A percentile compares a stretch with the other conserved stretches of the same genome.
Evolutionary conservation across 73 alveolate genomes (phyloP).

Genomic region (Stentor coeruleus): DNA sequence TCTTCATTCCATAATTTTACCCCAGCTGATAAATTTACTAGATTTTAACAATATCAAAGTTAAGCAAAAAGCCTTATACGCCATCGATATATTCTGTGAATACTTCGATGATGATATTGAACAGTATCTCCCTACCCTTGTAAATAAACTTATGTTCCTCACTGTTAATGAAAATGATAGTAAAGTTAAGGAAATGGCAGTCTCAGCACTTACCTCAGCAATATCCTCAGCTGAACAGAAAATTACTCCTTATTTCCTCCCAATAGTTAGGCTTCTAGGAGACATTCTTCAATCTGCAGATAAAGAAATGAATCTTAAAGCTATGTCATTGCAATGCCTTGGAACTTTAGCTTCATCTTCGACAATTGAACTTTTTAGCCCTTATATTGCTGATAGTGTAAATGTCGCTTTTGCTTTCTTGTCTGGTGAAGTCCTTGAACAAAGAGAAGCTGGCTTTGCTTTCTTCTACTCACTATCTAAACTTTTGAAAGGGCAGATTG

Average conservation of each 20-base stretch:
- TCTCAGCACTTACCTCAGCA: slow-evolving; percentile 18
- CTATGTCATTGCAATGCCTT: neutral
- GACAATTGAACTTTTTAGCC: neutral
- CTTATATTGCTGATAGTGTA: neutral
- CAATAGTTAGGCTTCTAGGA: neutral
- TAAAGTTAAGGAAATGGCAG: slow-evolving; percentile 5
- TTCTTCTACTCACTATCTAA: neutral
- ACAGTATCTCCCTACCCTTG: slow-evolving; percentile 5
- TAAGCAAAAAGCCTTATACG: slow-evolving; percentile 16
- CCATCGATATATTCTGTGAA: slow-evolving; percentile 24
- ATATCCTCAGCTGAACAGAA: slow-evolving; percentile 27
- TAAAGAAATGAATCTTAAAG: neutral
- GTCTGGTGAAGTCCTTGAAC: neutral
- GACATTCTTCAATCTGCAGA: neutral
- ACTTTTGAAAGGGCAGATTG: slow-evolving; percentile 9
- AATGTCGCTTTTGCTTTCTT: slow-evolving; percentile 16
- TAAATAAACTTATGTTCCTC: neutral
- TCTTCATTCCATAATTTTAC: neutral
- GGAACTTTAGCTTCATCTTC: slow-evolving; percentile 7
- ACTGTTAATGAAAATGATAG: neutral
- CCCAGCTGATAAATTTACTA: neutral
- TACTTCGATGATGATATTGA: slow-evolving; percentile 22
- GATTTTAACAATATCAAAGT: slow-evolving; percentile 2
- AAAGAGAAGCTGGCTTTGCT: slow-evolving; percentile 30
- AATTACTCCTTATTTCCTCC: neutral